These are phyloP conservation scores for Penicillium sp. DNA, from an alignment of 2,329 filamentous ascomycete species.

Conservation along the genomic window DNA sequence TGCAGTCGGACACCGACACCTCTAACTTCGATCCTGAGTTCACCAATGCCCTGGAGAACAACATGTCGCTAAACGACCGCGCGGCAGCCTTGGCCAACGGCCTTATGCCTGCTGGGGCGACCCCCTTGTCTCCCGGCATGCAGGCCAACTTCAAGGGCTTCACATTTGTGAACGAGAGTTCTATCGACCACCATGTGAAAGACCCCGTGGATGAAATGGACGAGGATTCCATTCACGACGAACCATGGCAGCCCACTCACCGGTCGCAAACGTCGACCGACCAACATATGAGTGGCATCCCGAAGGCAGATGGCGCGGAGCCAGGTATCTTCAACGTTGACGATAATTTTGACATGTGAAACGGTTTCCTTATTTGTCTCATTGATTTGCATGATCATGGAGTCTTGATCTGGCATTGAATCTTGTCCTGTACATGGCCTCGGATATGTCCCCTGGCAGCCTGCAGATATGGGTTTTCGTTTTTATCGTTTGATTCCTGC, in stretches of 20 bases:
- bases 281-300: conserved; percentile 46
- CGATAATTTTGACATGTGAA: conserved; percentile 47
- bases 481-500: conserved; percentile 8
- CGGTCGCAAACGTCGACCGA: conserved; percentile 32
- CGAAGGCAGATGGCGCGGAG: conserved; percentile 40
- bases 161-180: conserved; percentile 97
- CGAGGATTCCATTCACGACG: conserved; percentile 43
- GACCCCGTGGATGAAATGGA: conserved; percentile 42
- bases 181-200: conserved; percentile 65
- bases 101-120: conserved; percentile 71
- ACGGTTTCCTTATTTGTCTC: conserved; percentile 22
- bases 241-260: conserved; percentile 35
- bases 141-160: conserved; percentile 99
- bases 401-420: conserved; percentile 38
- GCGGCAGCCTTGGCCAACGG: conserved; percentile 82
- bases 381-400: conserved; percentile 35
- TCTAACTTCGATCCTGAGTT: conserved; percentile 99
- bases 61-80: conserved; percentile 84
- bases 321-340: conserved; percentile 45
- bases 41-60: conserved; percentile 86
- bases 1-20: conserved; percentile 93
- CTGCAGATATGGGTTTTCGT: conserved; percentile 19
- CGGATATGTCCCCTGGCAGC: conserved; percentile 19
- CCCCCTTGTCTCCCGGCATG: conserved; percentile 88
- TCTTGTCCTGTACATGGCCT: conserved; percentile 33